phyloP scores from a whole-genome alignment of 2,329 filamentous ascomycete species.

The Tolypocladium guangdongense region DNA sequence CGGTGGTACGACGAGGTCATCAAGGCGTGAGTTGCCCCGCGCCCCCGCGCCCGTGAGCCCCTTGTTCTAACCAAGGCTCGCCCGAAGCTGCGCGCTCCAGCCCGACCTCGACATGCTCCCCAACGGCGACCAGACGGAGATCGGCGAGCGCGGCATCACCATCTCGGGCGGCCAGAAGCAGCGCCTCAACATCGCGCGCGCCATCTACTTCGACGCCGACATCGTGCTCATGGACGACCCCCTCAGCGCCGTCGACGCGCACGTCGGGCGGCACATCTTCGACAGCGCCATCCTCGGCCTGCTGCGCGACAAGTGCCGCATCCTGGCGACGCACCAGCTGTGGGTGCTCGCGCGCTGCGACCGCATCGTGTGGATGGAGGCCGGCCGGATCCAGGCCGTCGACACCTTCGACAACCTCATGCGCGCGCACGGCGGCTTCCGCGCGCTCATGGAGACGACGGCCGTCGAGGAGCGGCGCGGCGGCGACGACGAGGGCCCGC shows the following conservation, averaged over 20 bases:
- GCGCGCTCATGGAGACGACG: slow-evolving; percentile 74
- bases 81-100: slow-evolving; percentile 72
- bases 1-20: slow-evolving; percentile 79
- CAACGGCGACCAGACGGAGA: slow-evolving; percentile 78
- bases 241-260: slow-evolving; percentile 57
- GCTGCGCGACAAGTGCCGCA: slow-evolving; percentile 77
- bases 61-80: no score
- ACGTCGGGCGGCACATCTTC: slow-evolving; percentile 69
- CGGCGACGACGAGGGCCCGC: slow-evolving; percentile 19
- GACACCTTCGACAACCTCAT: slow-evolving; percentile 88
- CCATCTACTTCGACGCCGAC: slow-evolving; percentile 59
- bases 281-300: slow-evolving; percentile 88
- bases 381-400: slow-evolving; percentile 70
- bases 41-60: background rate
- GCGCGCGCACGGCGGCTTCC: slow-evolving; percentile 65
- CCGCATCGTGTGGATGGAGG: slow-evolving; percentile 86
- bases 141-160: slow-evolving; percentile 90
- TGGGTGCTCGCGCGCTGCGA: slow-evolving; percentile 88
- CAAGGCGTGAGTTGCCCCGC: slow-evolving; percentile 45
- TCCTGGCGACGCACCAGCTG: slow-evolving; percentile 89
- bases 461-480: slow-evolving; percentile 52
- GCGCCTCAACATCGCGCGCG: slow-evolving; percentile 82
- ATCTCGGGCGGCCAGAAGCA: slow-evolving; percentile 95
- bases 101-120: slow-evolving; percentile 91
- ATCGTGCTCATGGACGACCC: slow-evolving; percentile 62